Evolutionary conservation across 345 rosid genomes (phyloP).

Genomic region (Eucalyptus leucophloia): DNA sequence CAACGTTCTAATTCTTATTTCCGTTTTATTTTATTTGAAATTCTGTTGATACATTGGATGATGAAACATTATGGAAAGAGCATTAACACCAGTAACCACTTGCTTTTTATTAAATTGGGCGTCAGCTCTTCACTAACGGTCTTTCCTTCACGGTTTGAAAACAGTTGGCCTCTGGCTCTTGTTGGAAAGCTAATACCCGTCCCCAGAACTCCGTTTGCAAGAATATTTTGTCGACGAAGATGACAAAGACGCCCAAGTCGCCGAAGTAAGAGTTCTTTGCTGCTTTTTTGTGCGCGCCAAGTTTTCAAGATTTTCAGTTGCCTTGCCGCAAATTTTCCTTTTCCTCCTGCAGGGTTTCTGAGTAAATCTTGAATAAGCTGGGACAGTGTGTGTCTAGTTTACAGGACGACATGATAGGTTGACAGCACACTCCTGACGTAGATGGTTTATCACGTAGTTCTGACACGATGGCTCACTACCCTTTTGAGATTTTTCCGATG

Average conservation of each 20-base stretch:
- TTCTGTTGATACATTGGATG: not conserved
- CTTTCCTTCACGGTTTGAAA: too few species aligned
- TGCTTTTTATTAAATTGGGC: not conserved
- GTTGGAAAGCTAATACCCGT: too few species aligned
- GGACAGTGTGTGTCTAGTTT: not conserved
- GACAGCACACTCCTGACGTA: not conserved
- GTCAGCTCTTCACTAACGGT: too few species aligned
- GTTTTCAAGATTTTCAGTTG: not conserved
- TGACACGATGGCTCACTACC: not conserved
- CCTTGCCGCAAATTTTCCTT: not conserved
- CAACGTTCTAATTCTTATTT: not conserved
- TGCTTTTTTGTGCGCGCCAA: not conserved
- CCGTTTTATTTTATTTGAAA: not conserved
- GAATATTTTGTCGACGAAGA: too few species aligned
- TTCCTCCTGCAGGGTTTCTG: constrained; percentile 27
- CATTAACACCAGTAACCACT: not conserved
- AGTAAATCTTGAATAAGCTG: not conserved
- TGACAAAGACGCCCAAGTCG: too few species aligned
- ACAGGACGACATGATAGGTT: not conserved
- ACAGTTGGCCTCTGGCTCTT: too few species aligned
- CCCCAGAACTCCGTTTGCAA: too few species aligned
- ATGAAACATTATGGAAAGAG: not conserved
- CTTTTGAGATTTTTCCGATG: too few species aligned
- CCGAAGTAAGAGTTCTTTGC: not conserved
- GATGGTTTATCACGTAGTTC: not conserved